Base-by-base conservation (phyloP, 495 filamentous ascomycete species). In the Copromyces sp. region DNA sequence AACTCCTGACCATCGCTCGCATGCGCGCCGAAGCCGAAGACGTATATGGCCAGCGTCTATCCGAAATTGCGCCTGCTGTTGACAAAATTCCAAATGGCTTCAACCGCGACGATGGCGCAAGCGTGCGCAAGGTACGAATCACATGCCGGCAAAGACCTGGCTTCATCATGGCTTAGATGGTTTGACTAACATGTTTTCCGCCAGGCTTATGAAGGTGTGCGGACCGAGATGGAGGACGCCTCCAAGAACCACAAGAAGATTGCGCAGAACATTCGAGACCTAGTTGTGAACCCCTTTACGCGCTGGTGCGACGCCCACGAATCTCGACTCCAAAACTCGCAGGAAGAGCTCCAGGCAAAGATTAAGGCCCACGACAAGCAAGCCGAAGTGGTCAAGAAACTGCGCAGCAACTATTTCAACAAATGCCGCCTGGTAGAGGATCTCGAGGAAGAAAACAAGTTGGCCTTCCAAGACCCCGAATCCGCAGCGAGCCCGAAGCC, bases 1-100 rank as follows among this genome's bases (percentile, higher is more conserved):
- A 99, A 82, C 86, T 99, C 68, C 82, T 98, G 68, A 93, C 90
- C 24, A 88, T 99, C 76, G 94, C 95, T 37, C 92, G 92, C 41
- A 89, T 98, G 92, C 93, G 95, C 82, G 95, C 95, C 74, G 95
- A 98, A 78, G 94, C 95, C 42, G 95, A 99, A 78, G 95, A 98
- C 53, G 76, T 89, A 39, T 99, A 98, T 82, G 92, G 94, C 32
- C 84, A 89, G 74, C 90, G 88, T 74, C 86, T 99, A 68, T 91
- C 86, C 71, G 91, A 94, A 9, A 98, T 98, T 76, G 88, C 90
- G 71, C 92, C 94, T 20, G 88, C 90, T 8, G 91, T 94, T 70
- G 93, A 97, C 81, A 91, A 89, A 76, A 87, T 96, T 77, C 81
- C 87, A 14, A 90, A 91, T n/a, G 95, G 95, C 65, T 99, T 99